phyloP scores from a whole-genome alignment of 106 monocot species.

The Triglochin maritima region DNA sequence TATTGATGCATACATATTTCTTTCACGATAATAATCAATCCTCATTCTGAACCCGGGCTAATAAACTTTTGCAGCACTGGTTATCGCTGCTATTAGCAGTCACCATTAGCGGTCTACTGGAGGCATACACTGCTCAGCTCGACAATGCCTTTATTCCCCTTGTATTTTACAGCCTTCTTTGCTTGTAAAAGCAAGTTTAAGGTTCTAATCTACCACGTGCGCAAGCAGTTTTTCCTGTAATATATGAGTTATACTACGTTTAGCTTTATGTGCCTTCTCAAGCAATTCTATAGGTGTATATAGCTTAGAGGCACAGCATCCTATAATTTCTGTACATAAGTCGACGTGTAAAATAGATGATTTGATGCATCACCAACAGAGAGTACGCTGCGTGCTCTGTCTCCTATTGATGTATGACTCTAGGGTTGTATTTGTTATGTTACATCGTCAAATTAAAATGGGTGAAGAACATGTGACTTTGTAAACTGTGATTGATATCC shows the following conservation, averaged over 20 bases:
- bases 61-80: constrained; percentile 66
- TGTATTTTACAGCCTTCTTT: constrained; percentile 89
- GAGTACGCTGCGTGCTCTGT: no score
- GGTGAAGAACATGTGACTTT: no score
- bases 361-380: no score
- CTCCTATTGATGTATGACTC: no score
- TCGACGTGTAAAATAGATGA: not conserved
- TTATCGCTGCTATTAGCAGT: constrained; percentile 64
- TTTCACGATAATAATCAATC: no score
- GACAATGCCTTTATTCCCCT: constrained; percentile 99
- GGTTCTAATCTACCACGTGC: not conserved
- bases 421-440: no score
- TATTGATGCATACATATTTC: not conserved
- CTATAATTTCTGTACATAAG: not conserved
- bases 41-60: no score
- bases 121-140: constrained; percentile 86
- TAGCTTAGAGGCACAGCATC: not conserved
- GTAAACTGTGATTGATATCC: no score
- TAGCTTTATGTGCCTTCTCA: not conserved
- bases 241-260: no score
- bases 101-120: constrained; percentile 71
- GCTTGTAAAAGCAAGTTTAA: constrained; percentile 35
- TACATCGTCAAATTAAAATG: no score
- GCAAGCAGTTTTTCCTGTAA: not conserved
- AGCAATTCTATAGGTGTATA: not conserved